These are phyloP conservation scores for Moesziomyces aphidis DNA, from an alignment of 1,284 basidiomycete genomes.

Conservation along the genomic window DNA sequence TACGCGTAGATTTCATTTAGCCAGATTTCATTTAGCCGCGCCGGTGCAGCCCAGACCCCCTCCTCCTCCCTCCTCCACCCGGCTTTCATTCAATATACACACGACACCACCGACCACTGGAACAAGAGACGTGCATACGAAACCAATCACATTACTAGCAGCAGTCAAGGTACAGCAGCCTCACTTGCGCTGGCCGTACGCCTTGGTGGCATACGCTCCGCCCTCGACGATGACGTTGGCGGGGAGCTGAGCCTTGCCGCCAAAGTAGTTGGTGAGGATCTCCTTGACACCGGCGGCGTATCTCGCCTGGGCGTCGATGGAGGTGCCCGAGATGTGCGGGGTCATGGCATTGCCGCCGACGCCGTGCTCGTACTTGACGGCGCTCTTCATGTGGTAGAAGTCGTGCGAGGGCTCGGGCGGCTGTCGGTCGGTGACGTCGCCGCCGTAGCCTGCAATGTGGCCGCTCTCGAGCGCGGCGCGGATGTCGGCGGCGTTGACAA, in stretches of 20 bases:
- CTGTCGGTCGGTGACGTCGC: conserved; percentile 68
- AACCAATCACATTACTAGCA: too few relatives aligned
- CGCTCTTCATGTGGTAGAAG: conserved; percentile 78
- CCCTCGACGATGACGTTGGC: conserved; percentile 78
- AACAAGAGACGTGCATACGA: too few relatives aligned
- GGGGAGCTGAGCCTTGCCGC: conserved; percentile 74
- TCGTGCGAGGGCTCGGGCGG: conserved; percentile 72
- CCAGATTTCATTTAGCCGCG: too few relatives aligned
- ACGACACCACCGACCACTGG: too few relatives aligned
- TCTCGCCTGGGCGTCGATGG: conserved; percentile 88
- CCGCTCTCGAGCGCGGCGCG: conserved; percentile 82
- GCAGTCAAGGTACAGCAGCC: too few relatives aligned
- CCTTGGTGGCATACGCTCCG: conserved; percentile 66
- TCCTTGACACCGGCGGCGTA: conserved; percentile 84
- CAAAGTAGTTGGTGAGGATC: conserved; percentile 84
- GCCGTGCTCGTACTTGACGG: conserved; percentile 73
- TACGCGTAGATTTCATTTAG: neutral
- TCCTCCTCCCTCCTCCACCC: too few relatives aligned
- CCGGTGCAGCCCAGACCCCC: too few relatives aligned
- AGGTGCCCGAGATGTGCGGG: conserved; percentile 72
- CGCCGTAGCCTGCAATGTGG: conserved; percentile 76
- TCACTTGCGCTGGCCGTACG: conserved; percentile 63
- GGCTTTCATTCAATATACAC: too few relatives aligned
- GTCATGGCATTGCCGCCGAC: conserved; percentile 75
- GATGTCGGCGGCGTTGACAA: conserved; percentile 85